These are phyloP conservation scores for Lachnum nothofagi DNA, from an alignment of 2,329 filamentous ascomycete species.

Conservation along the genomic window DNA sequence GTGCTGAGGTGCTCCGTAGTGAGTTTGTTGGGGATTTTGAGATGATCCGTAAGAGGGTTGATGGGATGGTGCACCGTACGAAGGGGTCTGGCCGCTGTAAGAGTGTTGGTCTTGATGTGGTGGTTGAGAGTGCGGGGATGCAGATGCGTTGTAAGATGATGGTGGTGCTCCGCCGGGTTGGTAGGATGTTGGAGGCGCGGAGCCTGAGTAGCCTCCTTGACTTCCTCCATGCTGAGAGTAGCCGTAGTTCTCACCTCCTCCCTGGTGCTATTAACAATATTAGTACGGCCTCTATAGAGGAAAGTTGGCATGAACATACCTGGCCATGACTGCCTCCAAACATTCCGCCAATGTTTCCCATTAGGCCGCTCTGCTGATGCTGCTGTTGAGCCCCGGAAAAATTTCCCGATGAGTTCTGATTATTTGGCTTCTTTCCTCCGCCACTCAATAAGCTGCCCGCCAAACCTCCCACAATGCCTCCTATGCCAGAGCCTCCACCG, in stretches of 20 bases:
- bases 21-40: too few relatives aligned
- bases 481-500: conserved; percentile 25
- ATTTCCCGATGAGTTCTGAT: conserved; percentile 34
- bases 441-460: conserved; percentile 52
- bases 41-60: conserved; percentile 1
- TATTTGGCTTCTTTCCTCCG: conserved; percentile 40
- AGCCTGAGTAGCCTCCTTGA: conserved; percentile 53
- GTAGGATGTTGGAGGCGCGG: conserved; percentile 59
- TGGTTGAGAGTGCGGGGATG: conserved; percentile 9
- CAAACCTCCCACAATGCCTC: conserved; percentile 35
- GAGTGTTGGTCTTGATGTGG: conserved; percentile 7
- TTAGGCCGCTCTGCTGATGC: conserved; percentile 29
- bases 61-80: conserved; percentile 1
- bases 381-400: conserved; percentile 32
- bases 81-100: conserved; percentile 12
- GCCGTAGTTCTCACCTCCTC: conserved; percentile 53
- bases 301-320: conserved; percentile 11
- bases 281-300: conserved; percentile 14
- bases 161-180: conserved; percentile 36
- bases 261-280: conserved; percentile 18
- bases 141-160: conserved; percentile 16
- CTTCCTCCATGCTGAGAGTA: conserved; percentile 50
- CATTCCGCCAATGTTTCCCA: conserved; percentile 29
- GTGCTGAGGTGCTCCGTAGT: neutral
- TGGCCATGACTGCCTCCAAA: conserved; percentile 22